Evolutionary conservation across 2,329 filamentous ascomycete genomes (phyloP).

Genomic region (Thermochaetoides dissita): DNA sequence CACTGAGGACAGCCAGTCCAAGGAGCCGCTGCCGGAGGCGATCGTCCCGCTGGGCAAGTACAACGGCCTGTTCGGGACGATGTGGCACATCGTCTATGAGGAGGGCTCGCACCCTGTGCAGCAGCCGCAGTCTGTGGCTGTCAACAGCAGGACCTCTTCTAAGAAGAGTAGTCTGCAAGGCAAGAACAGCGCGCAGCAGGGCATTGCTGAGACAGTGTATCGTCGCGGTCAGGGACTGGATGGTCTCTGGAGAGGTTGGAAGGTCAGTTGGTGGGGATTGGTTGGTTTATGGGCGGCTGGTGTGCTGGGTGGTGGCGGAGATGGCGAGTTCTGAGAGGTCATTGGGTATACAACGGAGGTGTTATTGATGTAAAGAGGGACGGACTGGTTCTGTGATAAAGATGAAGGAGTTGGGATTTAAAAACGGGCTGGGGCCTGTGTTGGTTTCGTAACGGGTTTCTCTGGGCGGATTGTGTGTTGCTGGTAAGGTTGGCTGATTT

Average conservation of each 20-base stretch:
- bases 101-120: conserved; percentile 53
- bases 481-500: too few species aligned
- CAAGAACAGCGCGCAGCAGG: conserved; percentile 16
- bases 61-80: conserved; percentile 75
- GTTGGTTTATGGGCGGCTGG: conserved; percentile 61
- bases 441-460: too few species aligned
- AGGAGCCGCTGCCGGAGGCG: conserved; percentile 42
- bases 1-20: background rate
- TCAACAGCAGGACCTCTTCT: conserved; percentile 10
- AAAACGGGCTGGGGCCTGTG: too few species aligned
- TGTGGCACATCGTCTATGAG: conserved; percentile 72
- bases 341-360: too few species aligned
- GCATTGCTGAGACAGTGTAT: conserved; percentile 29
- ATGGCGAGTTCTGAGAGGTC: conserved; percentile 40
- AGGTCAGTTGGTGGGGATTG: conserved; percentile 64
- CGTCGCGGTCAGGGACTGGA: conserved; percentile 52
- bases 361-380: too few species aligned
- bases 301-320: conserved; percentile 46
- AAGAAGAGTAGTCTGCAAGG: conserved; percentile 17
- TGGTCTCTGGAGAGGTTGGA: conserved; percentile 61
- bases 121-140: conserved; percentile 29
- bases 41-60: conserved; percentile 73
- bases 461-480: too few species aligned
- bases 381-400: too few species aligned
- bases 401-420: too few species aligned